Conservation (phyloP, 805 yeast genomes). For the Monosporozyma servazzii region DNA sequence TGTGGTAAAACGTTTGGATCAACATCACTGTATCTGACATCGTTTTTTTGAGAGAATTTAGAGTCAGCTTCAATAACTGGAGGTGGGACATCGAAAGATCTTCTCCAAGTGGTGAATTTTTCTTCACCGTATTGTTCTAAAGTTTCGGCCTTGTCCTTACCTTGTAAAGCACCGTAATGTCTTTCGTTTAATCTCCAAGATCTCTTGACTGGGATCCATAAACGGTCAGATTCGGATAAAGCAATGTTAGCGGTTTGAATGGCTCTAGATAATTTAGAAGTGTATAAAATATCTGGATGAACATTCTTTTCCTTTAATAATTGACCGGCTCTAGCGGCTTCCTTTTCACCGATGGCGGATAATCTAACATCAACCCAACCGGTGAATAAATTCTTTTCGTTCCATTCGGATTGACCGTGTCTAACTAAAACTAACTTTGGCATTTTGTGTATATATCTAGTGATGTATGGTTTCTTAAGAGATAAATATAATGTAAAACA, state of each 20-base stretch:
- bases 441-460: conserved; percentile 21
- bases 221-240: conserved; percentile 75
- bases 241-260: conserved; percentile 97
- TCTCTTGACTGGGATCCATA: conserved; percentile 86
- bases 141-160: conserved; percentile 94
- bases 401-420: conserved; percentile 99
- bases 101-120: conserved; percentile 94
- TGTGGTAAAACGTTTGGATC: conserved; percentile 84
- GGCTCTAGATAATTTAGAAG: conserved; percentile 88
- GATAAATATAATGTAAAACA: too few species aligned
- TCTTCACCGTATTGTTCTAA: conserved; percentile 81
- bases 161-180: conserved; percentile 98
- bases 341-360: conserved; percentile 75
- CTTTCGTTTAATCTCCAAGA: conserved; percentile 98
- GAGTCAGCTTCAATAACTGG: conserved; percentile 74
- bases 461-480: neutral
- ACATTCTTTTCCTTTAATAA: conserved; percentile 79
- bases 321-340: conserved; percentile 91
- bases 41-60: conserved; percentile 77
- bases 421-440: conserved; percentile 82
- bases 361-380: conserved; percentile 97
- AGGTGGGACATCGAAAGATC: conserved; percentile 95
- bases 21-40: conserved; percentile 72
- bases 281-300: conserved; percentile 80
- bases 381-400: conserved; percentile 94